Evolutionary conservation across 352 stramenopile species (phyloP), one percentile per base, ranked within the genome.

Genomic region (Pythium monospermum): DNA sequence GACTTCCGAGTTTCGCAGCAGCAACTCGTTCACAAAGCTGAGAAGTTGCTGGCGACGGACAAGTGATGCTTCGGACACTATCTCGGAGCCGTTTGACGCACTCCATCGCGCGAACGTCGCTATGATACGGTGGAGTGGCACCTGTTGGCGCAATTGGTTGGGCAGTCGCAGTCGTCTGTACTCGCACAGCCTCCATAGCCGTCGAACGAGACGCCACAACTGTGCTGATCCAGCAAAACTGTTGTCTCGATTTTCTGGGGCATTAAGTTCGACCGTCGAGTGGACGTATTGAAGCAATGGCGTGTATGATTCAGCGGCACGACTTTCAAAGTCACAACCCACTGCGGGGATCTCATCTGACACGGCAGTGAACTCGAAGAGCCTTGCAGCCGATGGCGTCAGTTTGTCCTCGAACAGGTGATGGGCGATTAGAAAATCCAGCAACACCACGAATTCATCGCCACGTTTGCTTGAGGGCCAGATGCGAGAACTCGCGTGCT

Each of bases 1-100:
- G 27, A 28, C 25, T 8, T 49, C 38, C 0, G 53, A 45, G 21
- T 30, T 38, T n/a, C 19, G 19, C 2, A 35, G 53, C n/a, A 61
- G 53, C 13, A 54, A n/a, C 4, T 61, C 53, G 16, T 47, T 61
- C 2, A 61, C 32, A 27, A 61, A 61, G 19, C 49, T 41, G 15
- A 57, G 19, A 23, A 57, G 16, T 3, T 39, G 49, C 21, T 57
- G 49, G 6, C 49, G 37, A n/a, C 49, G 37, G 12, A 19, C 37
- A 23, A 49, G 38, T 2, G 48, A 21, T 7, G n/a, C 13, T 25
- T 5, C 13, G 12, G 48, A 47, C 13, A 39, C 35, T 15, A 15
- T 22, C 16, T 16, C 12, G 12, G 22, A 19, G n/a, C n/a, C n/a
- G n/a, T n/a, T n/a, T n/a, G 5, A 40, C 35, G 4, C 23, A 6